These are phyloP conservation scores for Fraxinus albicans DNA, from an alignment of 305 asterid species.

Conservation along the genomic window DNA sequence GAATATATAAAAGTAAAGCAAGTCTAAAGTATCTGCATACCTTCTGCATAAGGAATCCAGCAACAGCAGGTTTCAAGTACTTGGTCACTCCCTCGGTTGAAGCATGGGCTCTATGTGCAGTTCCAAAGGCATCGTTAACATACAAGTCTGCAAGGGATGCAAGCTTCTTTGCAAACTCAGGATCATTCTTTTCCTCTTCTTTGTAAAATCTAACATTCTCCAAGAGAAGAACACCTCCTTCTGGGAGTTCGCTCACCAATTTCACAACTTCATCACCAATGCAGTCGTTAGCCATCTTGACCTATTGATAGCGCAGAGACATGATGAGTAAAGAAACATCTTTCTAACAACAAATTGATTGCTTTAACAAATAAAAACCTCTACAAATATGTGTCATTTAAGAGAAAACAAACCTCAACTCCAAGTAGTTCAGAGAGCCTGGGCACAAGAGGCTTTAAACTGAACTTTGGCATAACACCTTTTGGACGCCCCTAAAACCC, in stretches of 20 bases:
- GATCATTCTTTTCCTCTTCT: constrained; percentile 87
- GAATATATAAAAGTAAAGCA: not conserved
- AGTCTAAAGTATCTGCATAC: constrained; percentile 25
- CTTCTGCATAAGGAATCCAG: constrained; percentile 91
- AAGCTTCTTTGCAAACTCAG: constrained; percentile 80
- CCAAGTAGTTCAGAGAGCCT: constrained; percentile 78
- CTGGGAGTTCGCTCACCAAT: constrained; percentile 58
- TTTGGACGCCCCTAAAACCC: constrained; percentile 79
- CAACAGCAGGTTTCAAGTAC: constrained; percentile 76
- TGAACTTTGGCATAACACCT: constrained; percentile 84
- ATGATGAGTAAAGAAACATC: constrained; percentile 8
- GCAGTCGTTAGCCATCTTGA: constrained; percentile 71
- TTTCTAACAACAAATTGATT: not conserved
- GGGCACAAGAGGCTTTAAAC: constrained; percentile 87
- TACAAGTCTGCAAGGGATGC: constrained; percentile 79
- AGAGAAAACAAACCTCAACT: constrained; percentile 45
- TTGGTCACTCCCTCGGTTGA: constrained; percentile 85
- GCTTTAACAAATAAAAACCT: not conserved
- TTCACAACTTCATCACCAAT: constrained; percentile 74
- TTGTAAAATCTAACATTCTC: constrained; percentile 83
- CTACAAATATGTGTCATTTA: not conserved
- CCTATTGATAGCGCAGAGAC: constrained; percentile 32
- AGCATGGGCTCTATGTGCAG: constrained; percentile 92
- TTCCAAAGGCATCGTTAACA: constrained; percentile 84
- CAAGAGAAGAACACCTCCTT: constrained; percentile 68